A percentile compares a stretch with the other conserved stretches of the same genome.
Evolutionary conservation across 306 rosid genomes (phyloP).

Genomic region (Betula pendula): DNA sequence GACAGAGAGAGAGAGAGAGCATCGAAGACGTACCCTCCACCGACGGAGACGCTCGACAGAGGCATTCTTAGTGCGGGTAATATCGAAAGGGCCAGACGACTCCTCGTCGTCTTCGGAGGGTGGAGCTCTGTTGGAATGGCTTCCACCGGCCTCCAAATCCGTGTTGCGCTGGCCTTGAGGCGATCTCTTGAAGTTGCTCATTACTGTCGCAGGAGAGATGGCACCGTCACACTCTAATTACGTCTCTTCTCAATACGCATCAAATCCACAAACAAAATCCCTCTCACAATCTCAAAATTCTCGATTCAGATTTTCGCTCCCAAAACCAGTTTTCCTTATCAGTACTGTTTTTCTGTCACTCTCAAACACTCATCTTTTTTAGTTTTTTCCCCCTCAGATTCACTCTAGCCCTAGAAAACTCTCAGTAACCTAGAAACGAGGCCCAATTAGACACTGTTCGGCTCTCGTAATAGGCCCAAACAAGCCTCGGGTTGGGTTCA

Average conservation of each 20-base stretch:
- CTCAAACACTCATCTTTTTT: too few species aligned
- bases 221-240: constrained; percentile 49
- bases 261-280: neutral
- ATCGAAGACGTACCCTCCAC: constrained; percentile 65
- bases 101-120: constrained; percentile 29
- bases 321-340: too few species aligned
- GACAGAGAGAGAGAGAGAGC: too few species aligned
- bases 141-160: constrained; percentile 66
- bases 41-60: constrained; percentile 79
- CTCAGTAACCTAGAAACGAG: too few species aligned
- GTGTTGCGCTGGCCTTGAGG: constrained; percentile 23
- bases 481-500: too few species aligned
- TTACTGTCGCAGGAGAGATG: constrained; percentile 97
- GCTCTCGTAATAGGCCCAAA: too few species aligned
- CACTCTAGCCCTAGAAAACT: too few species aligned
- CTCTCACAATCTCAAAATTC: neutral
- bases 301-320: too few species aligned
- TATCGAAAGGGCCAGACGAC: constrained; percentile 50
- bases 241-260: constrained; percentile 8
- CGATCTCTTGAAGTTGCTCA: constrained; percentile 52
- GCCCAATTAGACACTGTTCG: too few species aligned
- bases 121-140: constrained; percentile 29
- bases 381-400: too few species aligned
- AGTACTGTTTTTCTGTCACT: too few species aligned
- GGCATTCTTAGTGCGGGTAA: constrained; percentile 77